Evolutionary conservation across 2,329 filamentous ascomycete species (phyloP).

Genomic region (Cyclaneusma minus): DNA sequence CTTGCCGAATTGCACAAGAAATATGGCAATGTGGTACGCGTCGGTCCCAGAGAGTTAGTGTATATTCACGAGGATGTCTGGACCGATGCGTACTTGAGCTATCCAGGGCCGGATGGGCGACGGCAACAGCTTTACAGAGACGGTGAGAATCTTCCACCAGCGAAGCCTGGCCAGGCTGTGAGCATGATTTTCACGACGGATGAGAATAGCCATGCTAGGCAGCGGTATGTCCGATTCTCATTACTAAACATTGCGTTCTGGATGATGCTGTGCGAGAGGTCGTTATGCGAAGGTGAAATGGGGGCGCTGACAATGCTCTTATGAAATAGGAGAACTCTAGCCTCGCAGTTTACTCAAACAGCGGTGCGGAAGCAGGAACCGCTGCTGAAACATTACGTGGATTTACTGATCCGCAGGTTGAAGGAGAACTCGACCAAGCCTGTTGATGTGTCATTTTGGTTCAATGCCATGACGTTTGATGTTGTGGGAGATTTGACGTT

Average conservation of each 20-base stretch:
- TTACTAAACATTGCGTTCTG: no score
- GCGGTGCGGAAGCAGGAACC: slow-evolving; percentile 17
- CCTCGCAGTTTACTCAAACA: slow-evolving; percentile 19
- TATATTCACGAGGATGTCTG: slow-evolving; percentile 5
- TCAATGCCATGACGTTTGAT: slow-evolving; percentile 18
- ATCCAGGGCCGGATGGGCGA: no score
- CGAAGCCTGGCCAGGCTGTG: no score
- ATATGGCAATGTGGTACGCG: slow-evolving; percentile 7
- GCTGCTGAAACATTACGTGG: slow-evolving; percentile 12
- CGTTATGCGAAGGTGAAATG: no score
- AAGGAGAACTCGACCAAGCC: slow-evolving; percentile 5
- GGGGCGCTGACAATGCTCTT: no score
- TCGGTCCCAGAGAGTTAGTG: slow-evolving; percentile 3
- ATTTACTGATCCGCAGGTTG: slow-evolving; percentile 10
- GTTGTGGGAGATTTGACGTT: slow-evolving; percentile 25
- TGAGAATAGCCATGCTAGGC: no score
- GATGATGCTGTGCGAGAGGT: no score
- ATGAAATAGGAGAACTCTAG: no score
- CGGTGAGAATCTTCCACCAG: no score
- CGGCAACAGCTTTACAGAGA: no score
- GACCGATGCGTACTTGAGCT: slow-evolving; percentile 1
- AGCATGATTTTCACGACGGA: no score
- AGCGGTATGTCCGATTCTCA: no score
- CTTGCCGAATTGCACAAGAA: slow-evolving; percentile 8
- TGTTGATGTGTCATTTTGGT: slow-evolving; percentile 2